Evolutionary conservation across 2,329 filamentous ascomycete genomes (phyloP).

Genomic region (Calonectria henricotiae): DNA sequence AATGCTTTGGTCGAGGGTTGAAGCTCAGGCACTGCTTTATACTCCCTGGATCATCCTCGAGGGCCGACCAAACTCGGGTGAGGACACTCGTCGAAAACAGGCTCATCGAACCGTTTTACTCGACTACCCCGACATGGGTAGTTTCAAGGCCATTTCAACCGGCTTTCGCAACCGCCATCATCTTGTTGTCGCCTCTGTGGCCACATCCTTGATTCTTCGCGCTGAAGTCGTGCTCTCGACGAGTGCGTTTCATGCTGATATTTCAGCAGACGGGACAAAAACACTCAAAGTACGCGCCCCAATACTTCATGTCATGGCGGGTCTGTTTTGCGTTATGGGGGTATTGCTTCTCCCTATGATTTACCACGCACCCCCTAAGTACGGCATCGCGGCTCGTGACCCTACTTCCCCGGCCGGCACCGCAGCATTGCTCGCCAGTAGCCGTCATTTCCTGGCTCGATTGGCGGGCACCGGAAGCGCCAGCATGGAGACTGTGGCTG

Average conservation of each 20-base stretch:
- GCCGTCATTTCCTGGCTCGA: slow-evolving; percentile 47
- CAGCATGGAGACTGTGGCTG: slow-evolving; percentile 46
- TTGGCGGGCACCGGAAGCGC: slow-evolving; percentile 49
- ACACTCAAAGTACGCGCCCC: slow-evolving; percentile 44
- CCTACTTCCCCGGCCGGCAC: slow-evolving; percentile 52
- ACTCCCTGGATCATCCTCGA: slow-evolving; percentile 54
- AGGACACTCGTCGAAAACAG: slow-evolving; percentile 52
- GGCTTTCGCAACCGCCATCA: slow-evolving; percentile 50
- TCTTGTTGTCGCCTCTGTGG: slow-evolving; percentile 48
- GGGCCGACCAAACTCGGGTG: slow-evolving; percentile 45
- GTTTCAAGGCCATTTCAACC: slow-evolving; percentile 45
- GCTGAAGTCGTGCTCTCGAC: slow-evolving; percentile 52
- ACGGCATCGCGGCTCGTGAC: slow-evolving; percentile 52
- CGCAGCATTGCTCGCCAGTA: slow-evolving; percentile 49
- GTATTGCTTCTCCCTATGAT: slow-evolving; percentile 49
- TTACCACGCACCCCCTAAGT: slow-evolving; percentile 49
- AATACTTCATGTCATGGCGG: slow-evolving; percentile 49
- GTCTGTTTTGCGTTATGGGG: slow-evolving; percentile 46
- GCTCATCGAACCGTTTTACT: slow-evolving; percentile 51
- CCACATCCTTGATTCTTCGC: slow-evolving; percentile 48
- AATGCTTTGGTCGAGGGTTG: slow-evolving; percentile 52
- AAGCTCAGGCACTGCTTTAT: slow-evolving; percentile 52
- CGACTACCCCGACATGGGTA: slow-evolving; percentile 50
- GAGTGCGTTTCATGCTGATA: slow-evolving; percentile 48
- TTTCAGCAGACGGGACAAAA: slow-evolving; percentile 43